Percentiles rank a stretch among this genome's conserved stretches.
phyloP scores from a whole-genome alignment of 2,329 filamentous ascomycete species.

The Passalora sequoiae region DNA sequence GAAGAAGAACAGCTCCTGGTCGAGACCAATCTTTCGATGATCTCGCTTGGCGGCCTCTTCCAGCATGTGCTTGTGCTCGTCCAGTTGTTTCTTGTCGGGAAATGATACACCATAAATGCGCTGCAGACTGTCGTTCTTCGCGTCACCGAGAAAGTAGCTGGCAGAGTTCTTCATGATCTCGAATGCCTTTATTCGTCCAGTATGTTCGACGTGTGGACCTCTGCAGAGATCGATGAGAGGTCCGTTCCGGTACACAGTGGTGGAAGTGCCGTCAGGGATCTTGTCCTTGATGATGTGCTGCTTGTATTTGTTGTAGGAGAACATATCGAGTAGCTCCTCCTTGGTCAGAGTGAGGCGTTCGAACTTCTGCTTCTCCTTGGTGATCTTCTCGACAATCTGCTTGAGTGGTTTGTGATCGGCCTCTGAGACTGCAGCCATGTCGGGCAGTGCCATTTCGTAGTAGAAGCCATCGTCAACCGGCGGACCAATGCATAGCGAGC shows the following conservation, averaged over 20 bases:
- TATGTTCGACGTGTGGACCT: conserved; percentile 90
- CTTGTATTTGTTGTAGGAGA: conserved; percentile 97
- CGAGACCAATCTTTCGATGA: conserved; percentile 85
- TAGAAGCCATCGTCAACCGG: conserved; percentile 91
- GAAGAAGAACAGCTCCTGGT: conserved; percentile 98
- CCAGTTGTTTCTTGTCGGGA: conserved; percentile 84
- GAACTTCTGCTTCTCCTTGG: conserved; percentile 96
- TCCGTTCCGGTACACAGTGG: conserved; percentile 91
- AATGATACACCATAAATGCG: conserved; percentile 95
- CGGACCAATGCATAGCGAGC: conserved; percentile 87
- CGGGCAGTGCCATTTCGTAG: conserved; percentile 87
- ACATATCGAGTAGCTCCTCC: conserved; percentile 90
- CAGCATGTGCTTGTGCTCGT: conserved; percentile 88
- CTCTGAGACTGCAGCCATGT: conserved; percentile 64
- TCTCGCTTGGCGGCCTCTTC: conserved; percentile 98
- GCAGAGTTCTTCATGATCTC: conserved; percentile 82
- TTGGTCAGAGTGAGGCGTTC: conserved; percentile 85
- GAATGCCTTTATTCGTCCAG: conserved; percentile 89
- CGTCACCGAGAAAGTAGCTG: conserved; percentile 91
- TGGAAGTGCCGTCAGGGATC: conserved; percentile 79
- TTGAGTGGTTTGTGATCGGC: conserved; percentile 82
- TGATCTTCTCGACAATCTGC: conserved; percentile 70
- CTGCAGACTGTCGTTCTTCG: conserved; percentile 90
- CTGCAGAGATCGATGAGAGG: conserved; percentile 92
- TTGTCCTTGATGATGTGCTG: conserved; percentile 94